Percentiles rank a stretch among this genome's conserved stretches.
These are phyloP conservation scores for Pezicula rhizophila DNA, from an alignment of 2,329 filamentous ascomycete genomes.

Conservation along the genomic window DNA sequence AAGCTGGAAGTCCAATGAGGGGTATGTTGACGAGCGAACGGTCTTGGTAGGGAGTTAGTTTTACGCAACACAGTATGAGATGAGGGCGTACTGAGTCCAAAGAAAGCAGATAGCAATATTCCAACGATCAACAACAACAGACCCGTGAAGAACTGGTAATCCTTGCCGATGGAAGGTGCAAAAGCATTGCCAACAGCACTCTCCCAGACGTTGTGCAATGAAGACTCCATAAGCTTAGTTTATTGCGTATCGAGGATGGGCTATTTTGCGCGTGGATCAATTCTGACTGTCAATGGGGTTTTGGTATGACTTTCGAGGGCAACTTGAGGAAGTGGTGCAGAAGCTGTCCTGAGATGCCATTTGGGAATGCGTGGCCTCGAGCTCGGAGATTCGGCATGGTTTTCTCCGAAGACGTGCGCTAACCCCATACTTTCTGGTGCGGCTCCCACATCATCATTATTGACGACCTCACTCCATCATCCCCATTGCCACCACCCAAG, in stretches of 20 bases:
- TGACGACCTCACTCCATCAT: no score
- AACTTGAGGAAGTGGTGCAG: no score
- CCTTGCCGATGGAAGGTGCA: constrained; percentile 72
- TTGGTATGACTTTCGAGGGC: no score
- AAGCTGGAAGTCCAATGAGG: constrained; percentile 77
- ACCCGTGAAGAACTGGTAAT: constrained; percentile 75
- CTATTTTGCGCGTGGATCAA: not conserved
- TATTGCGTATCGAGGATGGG: not conserved
- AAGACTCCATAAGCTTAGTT: constrained; percentile 61
- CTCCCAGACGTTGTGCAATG: constrained; percentile 88
- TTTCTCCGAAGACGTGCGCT: no score
- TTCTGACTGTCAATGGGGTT: not conserved
- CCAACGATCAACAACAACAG: constrained; percentile 69
- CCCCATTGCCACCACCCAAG: no score
- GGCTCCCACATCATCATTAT: no score
- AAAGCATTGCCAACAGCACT: constrained; percentile 84
- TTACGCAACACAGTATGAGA: constrained; percentile 9
- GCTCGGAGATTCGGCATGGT: no score
- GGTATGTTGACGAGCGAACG: constrained; percentile 73
- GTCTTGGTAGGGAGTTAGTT: constrained; percentile 46
- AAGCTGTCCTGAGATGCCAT: no score
- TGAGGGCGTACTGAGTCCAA: constrained; percentile 69
- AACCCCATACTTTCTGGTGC: no score
- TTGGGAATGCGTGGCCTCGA: no score
- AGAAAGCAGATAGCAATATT: constrained; percentile 68